A percentile compares a stretch with the other conserved stretches of the same genome.
phyloP scores from a whole-genome alignment of 257 asterid species.

The Salvia hispanica region DNA sequence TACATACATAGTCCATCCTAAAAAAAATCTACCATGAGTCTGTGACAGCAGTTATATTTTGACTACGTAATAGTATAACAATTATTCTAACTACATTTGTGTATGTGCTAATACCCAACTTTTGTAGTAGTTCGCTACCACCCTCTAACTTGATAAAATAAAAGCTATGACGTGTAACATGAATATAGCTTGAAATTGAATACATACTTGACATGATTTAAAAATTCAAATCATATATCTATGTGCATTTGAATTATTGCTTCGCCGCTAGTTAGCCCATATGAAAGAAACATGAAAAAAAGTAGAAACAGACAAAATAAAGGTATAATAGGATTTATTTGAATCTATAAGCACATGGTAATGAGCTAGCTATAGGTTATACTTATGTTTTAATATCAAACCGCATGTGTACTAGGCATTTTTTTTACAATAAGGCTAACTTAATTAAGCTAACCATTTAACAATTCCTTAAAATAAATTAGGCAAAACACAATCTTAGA shows the following conservation, averaged over 20 bases:
- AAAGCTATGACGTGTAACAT: no score
- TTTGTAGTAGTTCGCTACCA: no score
- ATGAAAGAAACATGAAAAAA: background rate
- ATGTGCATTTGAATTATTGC: background rate
- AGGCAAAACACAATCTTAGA: no score
- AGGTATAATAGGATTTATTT: background rate
- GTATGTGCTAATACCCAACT: no score
- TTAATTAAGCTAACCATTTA: no score
- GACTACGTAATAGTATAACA: background rate
- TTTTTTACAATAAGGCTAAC: background rate
- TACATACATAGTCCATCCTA: no score
- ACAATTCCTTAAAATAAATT: no score
- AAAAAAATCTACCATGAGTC: no score
- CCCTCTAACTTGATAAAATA: no score
- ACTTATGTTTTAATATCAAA: background rate
- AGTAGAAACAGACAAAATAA: conserved; percentile 5
- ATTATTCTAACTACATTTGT: background rate
- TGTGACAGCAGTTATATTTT: background rate
- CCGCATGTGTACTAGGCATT: background rate
- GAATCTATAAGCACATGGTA: background rate
- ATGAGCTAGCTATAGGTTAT: background rate
- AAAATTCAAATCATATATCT: no score
- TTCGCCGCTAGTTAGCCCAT: background rate
- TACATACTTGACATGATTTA: background rate
- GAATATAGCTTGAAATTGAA: background rate